Base-by-base conservation (phyloP, 2,329 filamentous ascomycete genomes). In the Lachnellula cervina region DNA sequence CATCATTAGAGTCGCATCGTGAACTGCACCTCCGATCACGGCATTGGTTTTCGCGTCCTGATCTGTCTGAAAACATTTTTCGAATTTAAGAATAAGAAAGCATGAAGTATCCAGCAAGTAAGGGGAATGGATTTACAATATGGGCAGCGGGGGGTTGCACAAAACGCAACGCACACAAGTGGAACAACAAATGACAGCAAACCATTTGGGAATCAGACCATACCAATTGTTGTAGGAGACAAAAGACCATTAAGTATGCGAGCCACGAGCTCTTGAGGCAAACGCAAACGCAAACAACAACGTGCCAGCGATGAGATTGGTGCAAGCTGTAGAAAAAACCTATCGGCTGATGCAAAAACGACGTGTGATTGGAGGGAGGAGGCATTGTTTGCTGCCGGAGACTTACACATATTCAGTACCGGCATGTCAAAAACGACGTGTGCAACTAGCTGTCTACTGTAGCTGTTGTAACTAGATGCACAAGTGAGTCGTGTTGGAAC, bases 361-460 rank as follows among this genome's bases (percentile, higher is more conserved):
- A 16, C 14, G 8, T 8, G n/a, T 17, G 17, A 17, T 25, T n/a
- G 21, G 21, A 42, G 16, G 38, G 47, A 35, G 19, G 21, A 28
- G 28, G 35, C 9, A 44, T 44, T 56, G 54, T 56, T 56, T 56
- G 54, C 54, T 51, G n/a, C 8, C 16, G 32, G 34, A 21, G 38
- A 40, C 49, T 42, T 40, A 42, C 45, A 56, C 49, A 50, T 17
- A 49, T 38, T 40, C 42, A 14, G 23, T 52, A 17, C 25, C 21
- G 19, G 38, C 17, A 47, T 13, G 23, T 8, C 48, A 44, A 23
- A 32, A 40, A 17, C 25, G 34, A 11, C 17, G 46, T 14, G 16
- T 16, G 14, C 5, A 8, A 8, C 6, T 40, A 34, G 17, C 34
- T 16, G 4, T 14, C 2, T 13, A 25, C 17, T 34, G n/a, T n/a